These are phyloP conservation scores for Candida incommunis DNA, from an alignment of 805 yeast species.

Conservation along the genomic window DNA sequence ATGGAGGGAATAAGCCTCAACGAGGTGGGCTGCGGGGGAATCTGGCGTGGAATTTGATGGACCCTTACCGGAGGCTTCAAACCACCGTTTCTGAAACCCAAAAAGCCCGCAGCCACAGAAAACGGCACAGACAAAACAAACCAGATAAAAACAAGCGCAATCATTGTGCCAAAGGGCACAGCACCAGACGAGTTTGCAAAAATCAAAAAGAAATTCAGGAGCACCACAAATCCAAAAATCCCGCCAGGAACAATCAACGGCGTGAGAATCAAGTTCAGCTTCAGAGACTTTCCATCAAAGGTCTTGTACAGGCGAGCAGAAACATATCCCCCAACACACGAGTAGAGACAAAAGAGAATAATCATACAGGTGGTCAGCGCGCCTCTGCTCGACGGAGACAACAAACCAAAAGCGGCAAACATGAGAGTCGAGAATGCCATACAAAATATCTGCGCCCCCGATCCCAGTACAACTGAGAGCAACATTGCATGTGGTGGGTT, in stretches of 20 bases:
- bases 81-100: constrained; percentile 50
- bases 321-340: constrained; percentile 74
- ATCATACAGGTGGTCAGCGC: constrained; percentile 84
- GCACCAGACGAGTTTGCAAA: constrained; percentile 81
- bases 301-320: constrained; percentile 76
- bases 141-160: constrained; percentile 75
- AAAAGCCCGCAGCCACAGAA: constrained; percentile 67
- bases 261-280: constrained; percentile 65
- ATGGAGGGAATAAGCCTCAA: constrained; percentile 53
- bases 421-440: constrained; percentile 61
- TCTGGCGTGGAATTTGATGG: constrained; percentile 92
- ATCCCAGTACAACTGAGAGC: constrained; percentile 70
- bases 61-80: constrained; percentile 70
- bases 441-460: constrained; percentile 71
- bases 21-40: constrained; percentile 83
- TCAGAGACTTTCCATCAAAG: constrained; percentile 89
- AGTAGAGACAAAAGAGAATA: constrained; percentile 65
- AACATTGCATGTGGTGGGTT: constrained; percentile 58
- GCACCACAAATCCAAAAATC: constrained; percentile 46
- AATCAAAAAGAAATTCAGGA: constrained; percentile 71
- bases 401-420: constrained; percentile 77
- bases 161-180: constrained; percentile 80
- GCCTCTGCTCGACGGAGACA: constrained; percentile 93
- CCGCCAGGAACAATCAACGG: constrained; percentile 79
- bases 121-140: constrained; percentile 72